A percentile compares a stretch with the other conserved stretches of the same genome.
phyloP scores from a whole-genome alignment of 148 eudicot species.

The Pharnaceum exiguum region DNA sequence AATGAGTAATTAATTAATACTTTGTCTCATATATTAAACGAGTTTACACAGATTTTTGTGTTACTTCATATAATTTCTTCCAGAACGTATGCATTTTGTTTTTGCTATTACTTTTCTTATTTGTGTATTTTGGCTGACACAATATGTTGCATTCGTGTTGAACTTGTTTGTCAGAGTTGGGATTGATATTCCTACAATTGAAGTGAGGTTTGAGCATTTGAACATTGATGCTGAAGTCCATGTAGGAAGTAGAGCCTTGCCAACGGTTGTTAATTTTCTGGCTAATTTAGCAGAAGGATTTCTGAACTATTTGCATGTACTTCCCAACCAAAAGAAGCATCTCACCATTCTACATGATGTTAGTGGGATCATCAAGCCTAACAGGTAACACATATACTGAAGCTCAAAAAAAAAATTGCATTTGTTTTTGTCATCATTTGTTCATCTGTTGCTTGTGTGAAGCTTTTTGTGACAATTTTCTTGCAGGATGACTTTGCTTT shows the following conservation, averaged over 20 bases:
- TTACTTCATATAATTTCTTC: background rate
- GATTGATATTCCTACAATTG: slow-evolving; percentile 57
- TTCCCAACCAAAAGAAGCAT: slow-evolving; percentile 40
- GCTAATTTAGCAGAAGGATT: slow-evolving; percentile 37
- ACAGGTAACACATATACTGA: slow-evolving; percentile 40
- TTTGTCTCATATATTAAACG: too few relatives aligned
- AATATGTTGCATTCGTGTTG: background rate
- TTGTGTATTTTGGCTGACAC: background rate
- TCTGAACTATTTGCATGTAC: slow-evolving; percentile 31
- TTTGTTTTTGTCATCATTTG: background rate
- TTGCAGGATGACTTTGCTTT: slow-evolving; percentile 60
- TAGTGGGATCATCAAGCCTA: slow-evolving; percentile 59
- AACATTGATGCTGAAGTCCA: slow-evolving; percentile 52
- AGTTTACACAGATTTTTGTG: too few relatives aligned
- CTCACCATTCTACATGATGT: slow-evolving; percentile 47
- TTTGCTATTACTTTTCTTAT: background rate
- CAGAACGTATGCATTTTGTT: background rate
- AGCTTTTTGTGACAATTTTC: background rate
- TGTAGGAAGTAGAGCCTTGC: slow-evolving; percentile 60
- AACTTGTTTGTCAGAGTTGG: slow-evolving; percentile 43
- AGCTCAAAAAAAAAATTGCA: background rate
- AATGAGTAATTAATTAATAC: too few relatives aligned
- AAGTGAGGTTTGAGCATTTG: slow-evolving; percentile 60
- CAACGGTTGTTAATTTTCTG: slow-evolving; percentile 46
- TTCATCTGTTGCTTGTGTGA: background rate